Evolutionary conservation across 768 basidiomycete species (phyloP), one percentile per base, ranked within the genome.

Genomic region (Neoboletus subvelutipes): DNA sequence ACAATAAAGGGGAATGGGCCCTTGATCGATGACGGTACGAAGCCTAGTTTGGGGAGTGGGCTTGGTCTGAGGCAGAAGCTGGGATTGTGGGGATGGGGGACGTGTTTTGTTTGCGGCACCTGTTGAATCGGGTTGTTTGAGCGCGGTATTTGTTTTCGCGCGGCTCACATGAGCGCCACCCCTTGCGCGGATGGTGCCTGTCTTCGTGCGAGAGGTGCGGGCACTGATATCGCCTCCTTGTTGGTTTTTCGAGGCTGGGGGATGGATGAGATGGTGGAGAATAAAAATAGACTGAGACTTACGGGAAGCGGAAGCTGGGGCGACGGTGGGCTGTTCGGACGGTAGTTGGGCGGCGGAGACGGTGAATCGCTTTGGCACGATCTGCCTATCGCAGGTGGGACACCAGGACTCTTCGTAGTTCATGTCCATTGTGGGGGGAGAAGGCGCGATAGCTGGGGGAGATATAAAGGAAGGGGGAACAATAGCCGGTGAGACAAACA

Each of bases 1-100:
- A 73, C 90, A 93, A 75, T 93, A 92, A 56, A 92, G 80, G 20
- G 90, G 90, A 1, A 82, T 84, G n/a, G 88, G 90, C 1, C 78
- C 78, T 69, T 88, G 88, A 75, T 90, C 88, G 74, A 92, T 91
- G 73, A 90, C 77, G 12, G 84, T 83, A 45, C 84, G 84, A 42
- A 81, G 77, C 67, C 83, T 82, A 43, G 76, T 57, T 2, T 75
- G 75, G n/a, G 68, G 42, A 20, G 76, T 51, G 12, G 72, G 66
- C 34, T 65, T 68, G 20, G 66, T 12, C 42, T 67, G 58, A 4
- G 68, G 52, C 22, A 58, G 60, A 20, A 48, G 56, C 33, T 61
- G 74, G 43, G 58, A 47, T 26, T 64, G 68, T 31, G 59, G 68
- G 1, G 65, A 56, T 2, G 57, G 46, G 43, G 52, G 15, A 33